A percentile compares a stretch with the other conserved stretches of the same genome.
phyloP scores from a whole-genome alignment of 345 rosid species.

The Cardamine resedifolia region DNA sequence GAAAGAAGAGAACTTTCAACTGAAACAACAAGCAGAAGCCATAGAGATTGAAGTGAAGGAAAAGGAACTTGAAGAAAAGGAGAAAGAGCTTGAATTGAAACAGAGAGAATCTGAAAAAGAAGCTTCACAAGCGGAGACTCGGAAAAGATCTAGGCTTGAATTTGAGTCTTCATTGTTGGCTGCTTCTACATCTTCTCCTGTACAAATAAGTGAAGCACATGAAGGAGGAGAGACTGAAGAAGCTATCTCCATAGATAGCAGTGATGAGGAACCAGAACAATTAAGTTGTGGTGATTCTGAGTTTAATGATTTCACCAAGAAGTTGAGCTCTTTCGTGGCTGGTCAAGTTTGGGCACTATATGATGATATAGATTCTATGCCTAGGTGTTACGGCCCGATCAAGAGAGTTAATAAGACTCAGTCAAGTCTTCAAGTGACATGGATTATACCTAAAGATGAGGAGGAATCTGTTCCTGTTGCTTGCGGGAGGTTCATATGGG shows the following conservation, averaged over 20 bases:
- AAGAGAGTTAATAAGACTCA: slow-evolving; percentile 45
- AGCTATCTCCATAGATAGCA: not conserved
- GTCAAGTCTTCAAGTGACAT: slow-evolving; percentile 52
- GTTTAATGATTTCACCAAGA: slow-evolving; percentile 62
- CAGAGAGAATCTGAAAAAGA: not conserved
- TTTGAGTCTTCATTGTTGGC: not conserved
- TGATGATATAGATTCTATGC: slow-evolving; percentile 70
- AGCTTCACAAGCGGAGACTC: not conserved
- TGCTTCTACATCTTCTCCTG: not conserved
- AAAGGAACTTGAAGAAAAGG: slow-evolving; percentile 1
- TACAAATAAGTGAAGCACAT: slow-evolving; percentile 6
- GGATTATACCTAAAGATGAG: slow-evolving; percentile 52
- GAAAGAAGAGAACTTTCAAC: slow-evolving; percentile 11
- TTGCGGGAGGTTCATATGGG: slow-evolving; percentile 57
- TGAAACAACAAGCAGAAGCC: slow-evolving; percentile 21
- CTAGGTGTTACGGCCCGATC: slow-evolving; percentile 64
- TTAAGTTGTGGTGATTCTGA: slow-evolving; percentile 55
- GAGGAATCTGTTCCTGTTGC: slow-evolving; percentile 46
- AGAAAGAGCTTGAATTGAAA: not conserved
- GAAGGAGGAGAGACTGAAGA: slow-evolving; percentile 19
- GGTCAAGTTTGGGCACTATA: slow-evolving; percentile 78
- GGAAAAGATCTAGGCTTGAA: slow-evolving; percentile 10
- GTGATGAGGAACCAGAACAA: slow-evolving; percentile 21
- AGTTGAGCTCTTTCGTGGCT: slow-evolving; percentile 48
- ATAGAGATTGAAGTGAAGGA: slow-evolving; percentile 1